phyloP scores from a whole-genome alignment of 2,329 filamentous ascomycete species.

The Colletotrichum phormii region DNA sequence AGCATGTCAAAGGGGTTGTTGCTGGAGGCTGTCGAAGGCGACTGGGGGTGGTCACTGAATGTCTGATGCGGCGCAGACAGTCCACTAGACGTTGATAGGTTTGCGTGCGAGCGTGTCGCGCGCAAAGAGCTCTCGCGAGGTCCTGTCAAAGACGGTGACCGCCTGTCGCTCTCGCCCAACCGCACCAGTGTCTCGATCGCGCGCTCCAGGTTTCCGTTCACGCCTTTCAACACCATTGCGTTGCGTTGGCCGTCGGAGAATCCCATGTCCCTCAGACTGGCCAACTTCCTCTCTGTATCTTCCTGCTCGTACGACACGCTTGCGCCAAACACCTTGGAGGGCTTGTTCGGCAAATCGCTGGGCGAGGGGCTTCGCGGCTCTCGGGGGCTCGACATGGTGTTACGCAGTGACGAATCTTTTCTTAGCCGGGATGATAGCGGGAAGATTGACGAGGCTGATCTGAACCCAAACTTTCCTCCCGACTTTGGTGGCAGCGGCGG shows the following conservation, averaged over 20 bases:
- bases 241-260: conserved; percentile 89
- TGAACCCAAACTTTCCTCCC: conserved; percentile 70
- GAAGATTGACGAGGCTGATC: conserved; percentile 75
- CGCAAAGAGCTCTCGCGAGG: conserved; percentile 61
- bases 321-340: conserved; percentile 76
- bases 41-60: conserved; percentile 40
- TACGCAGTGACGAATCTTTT: conserved; percentile 57
- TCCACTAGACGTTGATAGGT: conserved; percentile 56
- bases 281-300: conserved; percentile 81
- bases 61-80: conserved; percentile 46
- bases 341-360: conserved; percentile 66
- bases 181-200: conserved; percentile 87
- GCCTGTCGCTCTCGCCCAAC: conserved; percentile 76
- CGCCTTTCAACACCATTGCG: conserved; percentile 80
- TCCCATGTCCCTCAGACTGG: conserved; percentile 87
- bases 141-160: conserved; percentile 53
- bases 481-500: conserved; percentile 74
- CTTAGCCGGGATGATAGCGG: conserved; percentile 71
- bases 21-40: conserved; percentile 62
- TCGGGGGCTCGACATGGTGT: conserved; percentile 38
- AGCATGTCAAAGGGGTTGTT: conserved; percentile 79
- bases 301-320: conserved; percentile 69
- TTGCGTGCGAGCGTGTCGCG: conserved; percentile 65
- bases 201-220: conserved; percentile 87
- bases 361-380: conserved; percentile 48